phyloP scores from a whole-genome alignment of 1,139 yeast genomes.

The Yamadazyma buinensis region DNA sequence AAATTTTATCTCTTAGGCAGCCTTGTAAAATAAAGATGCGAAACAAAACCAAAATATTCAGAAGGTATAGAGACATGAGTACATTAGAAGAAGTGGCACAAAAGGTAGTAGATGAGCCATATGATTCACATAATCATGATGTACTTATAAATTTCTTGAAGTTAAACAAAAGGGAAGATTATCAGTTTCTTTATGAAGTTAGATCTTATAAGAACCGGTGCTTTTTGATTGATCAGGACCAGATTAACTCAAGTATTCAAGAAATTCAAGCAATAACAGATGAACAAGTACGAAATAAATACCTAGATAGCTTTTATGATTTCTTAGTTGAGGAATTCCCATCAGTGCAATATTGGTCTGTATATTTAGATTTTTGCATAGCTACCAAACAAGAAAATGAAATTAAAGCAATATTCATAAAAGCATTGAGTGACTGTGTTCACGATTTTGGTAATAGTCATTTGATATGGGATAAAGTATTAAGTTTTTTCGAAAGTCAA shows the following conservation, averaged over 20 bases:
- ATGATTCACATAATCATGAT: constrained; percentile 16
- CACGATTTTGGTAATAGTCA: constrained; percentile 34
- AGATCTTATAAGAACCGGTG: constrained; percentile 18
- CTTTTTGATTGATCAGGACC: constrained; percentile 19
- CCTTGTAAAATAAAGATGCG: neutral
- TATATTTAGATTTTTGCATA: constrained; percentile 15
- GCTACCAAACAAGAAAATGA: constrained; percentile 5
- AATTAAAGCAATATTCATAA: constrained; percentile 15
- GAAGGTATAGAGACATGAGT: constrained; percentile 1
- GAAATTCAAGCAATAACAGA: constrained; percentile 19
- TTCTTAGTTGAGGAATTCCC: constrained; percentile 17
- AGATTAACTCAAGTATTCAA: constrained; percentile 24
- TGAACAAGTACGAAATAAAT: constrained; percentile 7
- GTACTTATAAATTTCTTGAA: constrained; percentile 16
- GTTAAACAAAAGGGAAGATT: constrained; percentile 6
- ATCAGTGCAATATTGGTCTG: constrained; percentile 18
- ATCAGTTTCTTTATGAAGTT: constrained; percentile 13
- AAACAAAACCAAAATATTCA: neutral
- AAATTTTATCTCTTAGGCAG: neutral
- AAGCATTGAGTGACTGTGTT: constrained; percentile 25
- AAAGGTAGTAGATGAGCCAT: constrained; percentile 14
- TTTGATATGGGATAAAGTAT: constrained; percentile 30
- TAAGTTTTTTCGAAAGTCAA: constrained; percentile 13
- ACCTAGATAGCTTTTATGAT: constrained; percentile 18
- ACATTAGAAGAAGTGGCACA: constrained; percentile 4